Percentiles rank a stretch among this genome's conserved stretches.
These are phyloP conservation scores for Dorcoceras hygrometricum DNA, from an alignment of 257 asterid species.

Conservation along the genomic window DNA sequence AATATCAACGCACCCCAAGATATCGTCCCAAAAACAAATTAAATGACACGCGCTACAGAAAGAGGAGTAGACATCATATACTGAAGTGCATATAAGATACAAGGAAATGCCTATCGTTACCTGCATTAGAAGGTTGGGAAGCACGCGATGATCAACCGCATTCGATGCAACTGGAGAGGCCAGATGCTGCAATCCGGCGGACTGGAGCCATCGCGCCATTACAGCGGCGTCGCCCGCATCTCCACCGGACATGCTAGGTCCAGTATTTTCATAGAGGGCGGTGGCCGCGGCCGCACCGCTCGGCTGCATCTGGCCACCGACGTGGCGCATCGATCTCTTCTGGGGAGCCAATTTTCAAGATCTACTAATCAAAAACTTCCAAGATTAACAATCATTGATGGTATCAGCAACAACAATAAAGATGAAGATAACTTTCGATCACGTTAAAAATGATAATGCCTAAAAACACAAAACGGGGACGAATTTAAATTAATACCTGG, in stretches of 20 bases:
- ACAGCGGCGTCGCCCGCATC: conserved; percentile 1
- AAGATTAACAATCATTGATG: background rate
- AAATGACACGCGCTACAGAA: conserved; percentile 8
- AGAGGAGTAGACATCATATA: background rate
- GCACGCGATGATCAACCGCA: conserved; percentile 68
- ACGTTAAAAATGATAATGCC: background rate
- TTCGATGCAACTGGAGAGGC: conserved; percentile 85
- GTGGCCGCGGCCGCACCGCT: background rate
- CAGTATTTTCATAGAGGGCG: background rate
- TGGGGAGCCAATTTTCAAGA: background rate
- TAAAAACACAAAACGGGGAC: background rate
- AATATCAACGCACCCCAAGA: background rate
- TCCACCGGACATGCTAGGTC: background rate
- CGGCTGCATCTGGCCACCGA: conserved; percentile 1
- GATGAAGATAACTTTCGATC: background rate
- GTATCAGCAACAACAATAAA: background rate
- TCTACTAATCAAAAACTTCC: background rate
- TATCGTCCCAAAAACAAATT: background rate
- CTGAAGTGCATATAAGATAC: background rate
- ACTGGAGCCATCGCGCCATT: conserved; percentile 69
- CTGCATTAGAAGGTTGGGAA: conserved; percentile 84
- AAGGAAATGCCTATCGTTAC: conserved; percentile 28
- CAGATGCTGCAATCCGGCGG: conserved; percentile 99
- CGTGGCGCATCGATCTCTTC: background rate
- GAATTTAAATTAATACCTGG: background rate